Evolutionary conservation across 768 basidiomycete genomes (phyloP).

Genomic region (Kondoa malvinella): DNA sequence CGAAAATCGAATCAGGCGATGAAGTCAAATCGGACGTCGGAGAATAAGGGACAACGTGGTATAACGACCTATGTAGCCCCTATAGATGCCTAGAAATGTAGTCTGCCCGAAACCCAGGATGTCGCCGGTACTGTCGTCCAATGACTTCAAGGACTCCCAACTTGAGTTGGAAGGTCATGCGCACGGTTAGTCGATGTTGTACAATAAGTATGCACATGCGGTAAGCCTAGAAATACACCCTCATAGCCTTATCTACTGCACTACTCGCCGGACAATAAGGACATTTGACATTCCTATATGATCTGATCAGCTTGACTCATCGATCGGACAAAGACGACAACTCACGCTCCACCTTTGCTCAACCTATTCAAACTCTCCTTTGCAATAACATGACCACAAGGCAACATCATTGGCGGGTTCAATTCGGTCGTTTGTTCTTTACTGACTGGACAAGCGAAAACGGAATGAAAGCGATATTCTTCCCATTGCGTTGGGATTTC

Average conservation of each 20-base stretch:
- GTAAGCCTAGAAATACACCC: conserved; percentile 33
- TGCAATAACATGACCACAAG: conserved; percentile 85
- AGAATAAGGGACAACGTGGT: too few relatives aligned
- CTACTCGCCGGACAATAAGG: conserved; percentile 79
- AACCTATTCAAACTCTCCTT: conserved; percentile 80
- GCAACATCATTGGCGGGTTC: conserved; percentile 97
- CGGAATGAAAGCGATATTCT: conserved; percentile 82
- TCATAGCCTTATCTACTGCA: conserved; percentile 28
- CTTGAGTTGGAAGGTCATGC: too few relatives aligned
- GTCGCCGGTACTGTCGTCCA: too few relatives aligned
- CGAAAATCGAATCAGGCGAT: too few relatives aligned
- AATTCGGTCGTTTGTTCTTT: conserved; percentile 85
- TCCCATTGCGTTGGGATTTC: conserved; percentile 66
- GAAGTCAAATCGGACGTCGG: too few relatives aligned
- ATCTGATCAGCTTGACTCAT: not conserved
- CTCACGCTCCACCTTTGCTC: conserved; percentile 67
- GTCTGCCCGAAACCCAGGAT: too few relatives aligned
- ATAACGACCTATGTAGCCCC: too few relatives aligned
- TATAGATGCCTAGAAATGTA: too few relatives aligned
- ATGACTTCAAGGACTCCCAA: too few relatives aligned
- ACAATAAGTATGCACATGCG: too few relatives aligned
- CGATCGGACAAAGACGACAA: conserved; percentile 27
- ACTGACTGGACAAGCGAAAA: conserved; percentile 93
- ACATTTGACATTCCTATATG: conserved; percentile 69
- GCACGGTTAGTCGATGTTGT: too few relatives aligned